Evolutionary conservation across 805 yeast genomes (phyloP), one percentile per base, ranked within the genome.

Genomic region (Hanseniaspora jakobsenii): DNA sequence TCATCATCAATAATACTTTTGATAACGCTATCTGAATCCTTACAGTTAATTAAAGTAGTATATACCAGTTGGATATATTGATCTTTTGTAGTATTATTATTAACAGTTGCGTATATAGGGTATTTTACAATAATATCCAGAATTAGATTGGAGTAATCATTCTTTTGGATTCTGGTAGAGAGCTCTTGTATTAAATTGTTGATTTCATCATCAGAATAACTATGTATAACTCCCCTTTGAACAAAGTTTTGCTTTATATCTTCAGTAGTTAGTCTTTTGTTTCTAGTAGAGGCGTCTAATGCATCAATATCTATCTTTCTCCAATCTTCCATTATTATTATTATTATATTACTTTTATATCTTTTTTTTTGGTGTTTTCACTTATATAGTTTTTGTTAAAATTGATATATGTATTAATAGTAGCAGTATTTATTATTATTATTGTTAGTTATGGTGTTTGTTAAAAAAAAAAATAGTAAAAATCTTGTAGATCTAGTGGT

Each of bases 301-400:
- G 85, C 82, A 62, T 91, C 97, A 44, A 91, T 78, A 61, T 91
- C 95, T 54, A 89, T 84, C 71, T 91, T 77, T 73, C 98, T 81
- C 94, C 94, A 82, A 58, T 80, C 86, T 49, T 73, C 78, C 75
- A 75, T 73, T 38, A 30, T 48, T 3, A 17, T 26, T 40, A n/a
- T n/a, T n/a, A n/a, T 23, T 24, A 24, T 24, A 24, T 24, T 24
- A 7, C 6, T 24, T 7, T 7, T 24, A 23, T 36, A 2, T 36
- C 13, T 14, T n/a, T 14, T 35, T 35, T 18, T 6, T 23, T 23
- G 14, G 22, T 23, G 14, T 35, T 16, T 32, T 19, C 12, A 18
- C 18, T n/a, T 32, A n/a, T n/a, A n/a, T n/a, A n/a, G n/a, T n/a
- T n/a, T n/a, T n/a, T n/a, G n/a, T n/a, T n/a, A n/a, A n/a, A n/a